A percentile compares a stretch with the other conserved stretches of the same genome.
Evolutionary conservation across 352 stramenopile genomes (phyloP).

Genomic region (Phytopythium chamaehyphon): DNA sequence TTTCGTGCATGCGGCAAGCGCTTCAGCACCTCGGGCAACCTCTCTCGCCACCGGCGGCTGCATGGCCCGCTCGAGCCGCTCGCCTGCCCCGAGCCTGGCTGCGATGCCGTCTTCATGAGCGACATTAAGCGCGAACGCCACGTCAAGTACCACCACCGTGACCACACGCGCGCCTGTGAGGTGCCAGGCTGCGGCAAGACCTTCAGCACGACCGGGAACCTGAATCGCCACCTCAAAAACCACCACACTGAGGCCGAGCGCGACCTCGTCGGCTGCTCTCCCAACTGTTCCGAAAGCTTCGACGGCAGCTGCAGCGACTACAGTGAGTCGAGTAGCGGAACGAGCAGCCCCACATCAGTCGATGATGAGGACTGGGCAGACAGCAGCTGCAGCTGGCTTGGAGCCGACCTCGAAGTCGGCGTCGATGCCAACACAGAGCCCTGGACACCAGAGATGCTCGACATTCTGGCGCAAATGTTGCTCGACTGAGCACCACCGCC

Average conservation of each 20-base stretch:
- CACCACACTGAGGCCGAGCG: conserved; percentile 15
- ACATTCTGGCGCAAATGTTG: conserved; percentile 29
- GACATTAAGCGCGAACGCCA: conserved; percentile 40
- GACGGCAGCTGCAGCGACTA: background rate
- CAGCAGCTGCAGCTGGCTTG: conserved; percentile 2
- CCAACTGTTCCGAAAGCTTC: background rate
- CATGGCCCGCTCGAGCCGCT: conserved; percentile 34
- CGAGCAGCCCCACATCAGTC: conserved; percentile 13
- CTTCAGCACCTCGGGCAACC: conserved; percentile 59
- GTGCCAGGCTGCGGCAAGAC: conserved; percentile 37
- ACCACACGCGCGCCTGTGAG: conserved; percentile 17
- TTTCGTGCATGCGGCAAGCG: conserved; percentile 29
- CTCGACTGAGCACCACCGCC: conserved; percentile 15
- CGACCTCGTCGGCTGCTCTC: conserved; percentile 7
- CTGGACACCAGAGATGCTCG: conserved; percentile 28
- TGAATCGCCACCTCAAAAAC: conserved; percentile 45
- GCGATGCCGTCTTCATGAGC: conserved; percentile 28
- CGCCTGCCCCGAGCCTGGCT: conserved; percentile 22
- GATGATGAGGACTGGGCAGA: conserved; percentile 7
- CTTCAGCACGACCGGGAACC: conserved; percentile 57
- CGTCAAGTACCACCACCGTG: conserved; percentile 36
- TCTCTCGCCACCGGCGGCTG: conserved; percentile 50
- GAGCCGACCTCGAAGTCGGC: conserved; percentile 12
- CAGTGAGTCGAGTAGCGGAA: conserved; percentile 1
- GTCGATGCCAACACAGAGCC: conserved; percentile 7